phyloP scores from a whole-genome alignment of 768 basidiomycete species.

The Russula foetens region DNA sequence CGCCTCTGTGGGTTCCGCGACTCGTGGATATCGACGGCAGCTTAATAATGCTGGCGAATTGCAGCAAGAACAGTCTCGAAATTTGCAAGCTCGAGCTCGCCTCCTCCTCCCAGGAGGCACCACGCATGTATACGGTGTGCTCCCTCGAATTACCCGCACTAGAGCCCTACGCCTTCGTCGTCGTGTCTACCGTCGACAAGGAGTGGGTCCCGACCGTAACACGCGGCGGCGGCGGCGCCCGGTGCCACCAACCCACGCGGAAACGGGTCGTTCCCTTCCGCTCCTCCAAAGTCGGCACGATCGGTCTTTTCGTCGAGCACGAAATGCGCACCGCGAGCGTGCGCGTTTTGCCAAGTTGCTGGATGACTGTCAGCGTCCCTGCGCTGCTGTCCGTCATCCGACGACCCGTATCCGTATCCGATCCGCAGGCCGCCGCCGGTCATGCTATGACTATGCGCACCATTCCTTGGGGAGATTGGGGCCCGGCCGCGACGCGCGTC shows the following conservation, averaged over 20 bases:
- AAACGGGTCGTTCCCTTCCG: constrained; percentile 4
- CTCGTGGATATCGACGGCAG: background rate
- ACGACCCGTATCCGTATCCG: too few relatives aligned
- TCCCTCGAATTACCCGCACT: background rate
- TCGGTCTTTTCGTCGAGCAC: background rate
- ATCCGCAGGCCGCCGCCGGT: too few relatives aligned
- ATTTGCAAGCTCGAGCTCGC: constrained; percentile 3
- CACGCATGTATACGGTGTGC: background rate
- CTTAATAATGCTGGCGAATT: background rate
- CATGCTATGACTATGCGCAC: background rate
- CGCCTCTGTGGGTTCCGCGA: background rate
- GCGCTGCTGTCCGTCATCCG: background rate
- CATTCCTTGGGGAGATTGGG: constrained; percentile 3
- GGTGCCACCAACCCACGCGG: background rate
- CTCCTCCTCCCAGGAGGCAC: background rate
- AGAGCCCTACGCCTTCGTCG: background rate
- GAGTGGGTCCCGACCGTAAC: constrained; percentile 3
- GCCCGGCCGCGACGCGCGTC: constrained; percentile 3
- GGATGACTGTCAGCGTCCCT: constrained; percentile 6
- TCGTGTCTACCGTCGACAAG: background rate
- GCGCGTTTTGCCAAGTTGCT: background rate
- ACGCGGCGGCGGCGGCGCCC: background rate
- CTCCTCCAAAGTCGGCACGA: constrained; percentile 1
- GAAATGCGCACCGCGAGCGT: background rate
- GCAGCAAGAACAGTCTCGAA: background rate